phyloP scores from a whole-genome alignment of 1,284 basidiomycete genomes.

The Trametes sp. region DNA sequence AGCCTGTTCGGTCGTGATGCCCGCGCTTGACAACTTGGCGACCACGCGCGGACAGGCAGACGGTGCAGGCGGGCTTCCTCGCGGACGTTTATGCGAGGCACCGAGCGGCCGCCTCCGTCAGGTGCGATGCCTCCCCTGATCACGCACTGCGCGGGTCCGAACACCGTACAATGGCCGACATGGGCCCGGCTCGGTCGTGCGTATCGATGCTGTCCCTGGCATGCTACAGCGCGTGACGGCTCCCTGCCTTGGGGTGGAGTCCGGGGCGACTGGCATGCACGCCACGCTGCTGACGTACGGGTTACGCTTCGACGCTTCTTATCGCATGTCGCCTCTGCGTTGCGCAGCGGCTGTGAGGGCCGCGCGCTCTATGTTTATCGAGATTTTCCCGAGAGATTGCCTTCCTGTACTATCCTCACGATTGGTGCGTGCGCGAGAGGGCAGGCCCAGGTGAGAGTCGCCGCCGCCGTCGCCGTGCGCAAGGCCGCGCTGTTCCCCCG shows the following conservation, averaged over 20 bases:
- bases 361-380: conserved; percentile 19
- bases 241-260: conserved; percentile 24
- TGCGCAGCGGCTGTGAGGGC: conserved; percentile 17
- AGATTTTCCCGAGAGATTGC: conserved; percentile 33
- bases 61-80: conserved; percentile 10
- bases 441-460: conserved; percentile 9
- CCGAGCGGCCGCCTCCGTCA: conserved; percentile 9
- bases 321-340: conserved; percentile 26
- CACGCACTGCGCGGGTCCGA: conserved; percentile 28
- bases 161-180: conserved; percentile 30
- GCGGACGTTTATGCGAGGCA: conserved; percentile 10
- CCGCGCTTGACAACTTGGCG: conserved; percentile 10
- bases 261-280: conserved; percentile 21
- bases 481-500: conserved; percentile 22
- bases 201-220: conserved; percentile 24
- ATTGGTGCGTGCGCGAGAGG: conserved; percentile 19
- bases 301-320: conserved; percentile 20
- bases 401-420: conserved; percentile 25
- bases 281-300: conserved; percentile 28
- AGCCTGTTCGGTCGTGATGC: conserved; percentile 20
- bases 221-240: conserved; percentile 24
- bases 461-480: conserved; percentile 10
- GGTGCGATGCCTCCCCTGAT: conserved; percentile 20
- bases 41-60: conserved; percentile 14
- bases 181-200: conserved; percentile 28